Percentiles rank a stretch among this genome's conserved stretches.
phyloP scores from a whole-genome alignment of 2,329 filamentous ascomycete species.

The Alternaria conjuncta region DNA sequence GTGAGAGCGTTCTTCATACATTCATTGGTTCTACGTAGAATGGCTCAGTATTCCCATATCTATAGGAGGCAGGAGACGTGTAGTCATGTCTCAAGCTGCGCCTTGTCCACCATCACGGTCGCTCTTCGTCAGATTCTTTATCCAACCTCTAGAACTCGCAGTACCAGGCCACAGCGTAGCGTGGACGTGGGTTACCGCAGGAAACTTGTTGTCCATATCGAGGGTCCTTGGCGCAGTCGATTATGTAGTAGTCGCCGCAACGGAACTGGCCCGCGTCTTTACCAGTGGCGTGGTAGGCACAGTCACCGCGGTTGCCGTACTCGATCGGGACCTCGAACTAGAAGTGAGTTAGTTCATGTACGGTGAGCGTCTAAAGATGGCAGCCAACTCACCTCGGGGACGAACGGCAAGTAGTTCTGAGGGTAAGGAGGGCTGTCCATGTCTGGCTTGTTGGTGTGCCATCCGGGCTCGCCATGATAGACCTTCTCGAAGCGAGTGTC shows the following conservation, averaged over 20 bases:
- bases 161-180: neutral
- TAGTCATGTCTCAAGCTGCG: neutral
- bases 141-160: neutral
- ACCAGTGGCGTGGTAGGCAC: neutral
- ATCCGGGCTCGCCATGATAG: neutral
- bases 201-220: neutral
- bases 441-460: neutral
- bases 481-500: conserved; percentile 1
- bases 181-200: neutral
- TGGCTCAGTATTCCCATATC: neutral
- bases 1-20: neutral
- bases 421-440: neutral
- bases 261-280: neutral
- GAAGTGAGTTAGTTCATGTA: neutral
- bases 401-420: neutral
- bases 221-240: neutral
- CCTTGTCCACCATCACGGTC: neutral
- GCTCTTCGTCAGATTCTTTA: neutral
- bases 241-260: neutral
- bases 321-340: neutral
- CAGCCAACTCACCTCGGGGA: neutral
- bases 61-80: neutral
- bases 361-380: neutral
- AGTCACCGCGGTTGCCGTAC: neutral
- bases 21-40: neutral